phyloP scores from a whole-genome alignment of 768 basidiomycete species.

The Termitomyces sp. region DNA sequence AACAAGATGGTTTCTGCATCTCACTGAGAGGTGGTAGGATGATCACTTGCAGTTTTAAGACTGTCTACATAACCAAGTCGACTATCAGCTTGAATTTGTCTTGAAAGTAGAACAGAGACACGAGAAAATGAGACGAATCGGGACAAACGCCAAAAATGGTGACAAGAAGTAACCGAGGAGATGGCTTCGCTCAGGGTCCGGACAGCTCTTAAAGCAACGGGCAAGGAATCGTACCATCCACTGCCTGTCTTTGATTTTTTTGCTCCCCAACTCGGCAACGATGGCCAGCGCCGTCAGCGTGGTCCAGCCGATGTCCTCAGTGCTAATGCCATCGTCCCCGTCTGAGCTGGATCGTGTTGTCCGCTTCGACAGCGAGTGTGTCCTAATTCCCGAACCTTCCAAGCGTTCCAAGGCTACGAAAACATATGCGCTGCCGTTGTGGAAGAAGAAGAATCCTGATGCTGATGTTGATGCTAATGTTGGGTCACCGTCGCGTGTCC shows the following conservation, averaged over 20 bases:
- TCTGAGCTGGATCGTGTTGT: slow-evolving; percentile 32
- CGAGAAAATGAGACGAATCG: background rate
- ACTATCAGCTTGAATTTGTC: background rate
- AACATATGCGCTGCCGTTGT: slow-evolving; percentile 65
- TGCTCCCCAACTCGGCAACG: slow-evolving; percentile 10
- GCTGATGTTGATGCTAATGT: slow-evolving; percentile 19
- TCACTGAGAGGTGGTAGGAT: background rate
- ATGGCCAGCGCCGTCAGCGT: slow-evolving; percentile 10
- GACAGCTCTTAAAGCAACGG: slow-evolving; percentile 5
- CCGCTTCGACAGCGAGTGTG: slow-evolving; percentile 67
- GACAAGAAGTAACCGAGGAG: slow-evolving; percentile 6
- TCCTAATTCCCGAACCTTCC: slow-evolving; percentile 64
- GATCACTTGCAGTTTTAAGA: background rate
- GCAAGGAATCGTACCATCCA: slow-evolving; percentile 12
- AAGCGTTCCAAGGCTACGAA: slow-evolving; percentile 51
- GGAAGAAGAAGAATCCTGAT: slow-evolving; percentile 35
- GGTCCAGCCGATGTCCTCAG: slow-evolving; percentile 6
- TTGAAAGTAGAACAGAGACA: slow-evolving; percentile 3
- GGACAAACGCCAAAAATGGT: background rate
- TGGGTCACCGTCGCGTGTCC: slow-evolving; percentile 11
- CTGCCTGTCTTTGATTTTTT: background rate
- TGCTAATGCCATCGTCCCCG: slow-evolving; percentile 4
- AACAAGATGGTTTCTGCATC: background rate
- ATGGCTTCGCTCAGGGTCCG: slow-evolving; percentile 11
- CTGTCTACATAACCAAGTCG: background rate